Conservation (phyloP, 805 yeast species). For the Ogataea allantospora region DNA sequence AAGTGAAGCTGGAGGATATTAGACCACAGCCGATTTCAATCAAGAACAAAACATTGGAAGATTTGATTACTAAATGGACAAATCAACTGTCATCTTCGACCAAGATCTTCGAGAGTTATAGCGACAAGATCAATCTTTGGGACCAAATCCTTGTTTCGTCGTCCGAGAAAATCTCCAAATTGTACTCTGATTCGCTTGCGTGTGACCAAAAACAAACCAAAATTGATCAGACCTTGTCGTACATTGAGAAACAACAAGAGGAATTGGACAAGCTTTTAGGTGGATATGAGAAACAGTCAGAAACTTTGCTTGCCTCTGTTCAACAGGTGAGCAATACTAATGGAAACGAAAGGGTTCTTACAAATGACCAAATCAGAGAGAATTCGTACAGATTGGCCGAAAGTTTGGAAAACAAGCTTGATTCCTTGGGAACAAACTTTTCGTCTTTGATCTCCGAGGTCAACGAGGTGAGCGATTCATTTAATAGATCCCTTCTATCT, state of each 20-base stretch:
- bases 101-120: constrained; percentile 69
- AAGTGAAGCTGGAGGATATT: constrained; percentile 48
- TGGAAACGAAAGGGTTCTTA: constrained; percentile 36
- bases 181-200: constrained; percentile 71
- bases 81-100: constrained; percentile 74
- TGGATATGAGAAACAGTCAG: constrained; percentile 77
- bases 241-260: constrained; percentile 88
- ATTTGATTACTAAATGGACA: constrained; percentile 90
- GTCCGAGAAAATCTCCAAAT: constrained; percentile 76
- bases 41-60: constrained; percentile 90
- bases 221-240: constrained; percentile 82
- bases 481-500: constrained; percentile 56
- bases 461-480: constrained; percentile 77
- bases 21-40: constrained; percentile 72
- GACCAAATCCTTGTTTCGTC: constrained; percentile 80
- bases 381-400: constrained; percentile 89
- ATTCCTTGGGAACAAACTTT: constrained; percentile 71
- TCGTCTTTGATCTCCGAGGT: constrained; percentile 76
- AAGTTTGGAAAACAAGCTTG: constrained; percentile 75
- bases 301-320: constrained; percentile 41
- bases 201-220: constrained; percentile 85
- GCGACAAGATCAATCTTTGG: constrained; percentile 78
- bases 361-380: constrained; percentile 83
- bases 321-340: constrained; percentile 23
- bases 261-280: constrained; percentile 81